Conservation (phyloP, 2,329 filamentous ascomycete species). For the Purpureocillium takamizusanense region DNA sequence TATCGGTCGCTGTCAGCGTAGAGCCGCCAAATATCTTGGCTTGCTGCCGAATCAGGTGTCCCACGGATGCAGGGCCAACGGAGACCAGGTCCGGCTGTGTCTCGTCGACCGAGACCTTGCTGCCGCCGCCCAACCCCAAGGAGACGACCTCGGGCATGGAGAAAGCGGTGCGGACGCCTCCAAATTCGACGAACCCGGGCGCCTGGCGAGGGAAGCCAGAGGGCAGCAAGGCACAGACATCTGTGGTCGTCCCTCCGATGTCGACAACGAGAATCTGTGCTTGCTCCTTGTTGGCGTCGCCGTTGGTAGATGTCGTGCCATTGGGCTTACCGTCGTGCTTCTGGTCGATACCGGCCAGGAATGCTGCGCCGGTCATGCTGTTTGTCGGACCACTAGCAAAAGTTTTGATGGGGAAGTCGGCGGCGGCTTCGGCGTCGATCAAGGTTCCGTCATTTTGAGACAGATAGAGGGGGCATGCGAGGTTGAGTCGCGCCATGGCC, state of each 20-base stretch:
- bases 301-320: background rate
- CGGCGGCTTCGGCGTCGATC: slow-evolving; percentile 35
- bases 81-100: slow-evolving; percentile 22
- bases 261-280: slow-evolving; percentile 40
- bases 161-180: slow-evolving; percentile 50
- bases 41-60: slow-evolving; percentile 37
- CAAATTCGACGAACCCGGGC: slow-evolving; percentile 47
- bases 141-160: slow-evolving; percentile 46
- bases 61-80: slow-evolving; percentile 50
- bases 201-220: slow-evolving; percentile 53
- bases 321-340: background rate
- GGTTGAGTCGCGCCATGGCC: slow-evolving; percentile 32
- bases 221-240: slow-evolving; percentile 47
- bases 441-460: slow-evolving; percentile 47
- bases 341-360: slow-evolving; percentile 38
- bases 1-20: slow-evolving; percentile 43
- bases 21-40: slow-evolving; percentile 44
- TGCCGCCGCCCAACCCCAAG: slow-evolving; percentile 48
- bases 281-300: background rate
- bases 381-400: slow-evolving; percentile 47
- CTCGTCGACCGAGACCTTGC: slow-evolving; percentile 15
- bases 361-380: slow-evolving; percentile 43
- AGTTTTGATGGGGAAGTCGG: slow-evolving; percentile 40
- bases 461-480: slow-evolving; percentile 35
- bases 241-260: slow-evolving; percentile 52